Evolutionary conservation across 108 stramenopile genomes (phyloP).

Genomic region (Stephanodiscus triporus): DNA sequence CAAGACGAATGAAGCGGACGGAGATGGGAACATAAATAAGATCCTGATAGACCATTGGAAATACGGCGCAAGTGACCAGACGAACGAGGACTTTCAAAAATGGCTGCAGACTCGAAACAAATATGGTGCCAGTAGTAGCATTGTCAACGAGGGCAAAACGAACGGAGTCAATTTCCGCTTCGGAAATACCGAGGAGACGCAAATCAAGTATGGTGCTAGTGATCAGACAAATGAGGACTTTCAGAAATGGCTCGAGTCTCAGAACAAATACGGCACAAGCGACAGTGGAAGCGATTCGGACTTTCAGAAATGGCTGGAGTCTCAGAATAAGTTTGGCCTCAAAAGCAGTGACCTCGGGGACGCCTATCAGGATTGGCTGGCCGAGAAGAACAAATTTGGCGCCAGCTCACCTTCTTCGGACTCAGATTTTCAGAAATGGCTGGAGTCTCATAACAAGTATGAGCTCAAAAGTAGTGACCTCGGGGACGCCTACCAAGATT

Average conservation of each 20-base stretch:
- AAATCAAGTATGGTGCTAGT: not conserved
- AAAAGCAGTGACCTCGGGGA: conserved; percentile 2
- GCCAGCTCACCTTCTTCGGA: not conserved
- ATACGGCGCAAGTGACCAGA: not conserved
- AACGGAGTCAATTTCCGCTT: not conserved
- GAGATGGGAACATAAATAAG: not conserved
- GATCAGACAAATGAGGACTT: conserved; percentile 2
- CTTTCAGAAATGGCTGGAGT: not conserved
- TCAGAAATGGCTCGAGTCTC: conserved; percentile 3
- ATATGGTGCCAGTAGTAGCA: conserved; percentile 7
- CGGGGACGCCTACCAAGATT: conserved; percentile 4
- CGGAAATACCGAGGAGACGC: not conserved
- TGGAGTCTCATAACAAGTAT: conserved; percentile 1
- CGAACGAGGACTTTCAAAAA: not conserved
- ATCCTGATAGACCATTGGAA: not conserved
- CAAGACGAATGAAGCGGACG: not conserved
- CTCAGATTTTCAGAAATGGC: not conserved
- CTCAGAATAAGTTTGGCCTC: conserved; percentile 6
- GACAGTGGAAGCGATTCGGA: conserved; percentile 7
- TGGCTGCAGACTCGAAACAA: not conserved
- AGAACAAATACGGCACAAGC: not conserved
- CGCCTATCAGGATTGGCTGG: conserved; percentile 12
- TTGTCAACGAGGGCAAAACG: too few species aligned
- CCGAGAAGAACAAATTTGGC: not conserved
- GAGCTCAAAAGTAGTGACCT: conserved; percentile 8